Percentiles rank a stretch among this genome's conserved stretches.
Evolutionary conservation across 805 yeast species (phyloP).

Genomic region (Myxozyma udenii): DNA sequence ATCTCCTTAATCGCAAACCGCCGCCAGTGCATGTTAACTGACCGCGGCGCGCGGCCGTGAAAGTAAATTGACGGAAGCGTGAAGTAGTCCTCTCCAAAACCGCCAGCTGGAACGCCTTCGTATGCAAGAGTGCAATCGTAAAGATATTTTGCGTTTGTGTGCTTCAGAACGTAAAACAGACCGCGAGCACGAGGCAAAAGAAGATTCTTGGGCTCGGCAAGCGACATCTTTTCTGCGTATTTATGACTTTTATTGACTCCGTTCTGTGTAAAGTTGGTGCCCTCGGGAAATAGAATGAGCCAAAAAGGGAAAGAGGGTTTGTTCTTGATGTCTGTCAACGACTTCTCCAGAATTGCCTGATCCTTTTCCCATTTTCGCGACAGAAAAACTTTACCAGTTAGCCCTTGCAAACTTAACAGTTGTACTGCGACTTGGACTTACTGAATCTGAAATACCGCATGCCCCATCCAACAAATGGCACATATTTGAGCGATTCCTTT

Average conservation of each 20-base stretch:
- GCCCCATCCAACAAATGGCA: conserved; percentile 83
- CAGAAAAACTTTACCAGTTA: conserved; percentile 38
- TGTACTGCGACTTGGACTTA: neutral
- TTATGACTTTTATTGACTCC: conserved; percentile 57
- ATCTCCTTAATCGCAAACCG: conserved; percentile 57
- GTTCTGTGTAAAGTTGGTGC: conserved; percentile 74
- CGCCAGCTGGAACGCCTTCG: conserved; percentile 57
- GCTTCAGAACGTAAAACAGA: conserved; percentile 59
- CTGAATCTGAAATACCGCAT: conserved; percentile 72
- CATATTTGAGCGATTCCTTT: conserved; percentile 64
- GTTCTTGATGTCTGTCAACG: conserved; percentile 53
- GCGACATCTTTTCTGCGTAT: conserved; percentile 52
- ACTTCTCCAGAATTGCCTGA: conserved; percentile 53
- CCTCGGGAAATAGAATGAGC: conserved; percentile 86
- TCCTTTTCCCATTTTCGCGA: conserved; percentile 86
- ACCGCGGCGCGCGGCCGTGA: conserved; percentile 67
- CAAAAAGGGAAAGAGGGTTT: conserved; percentile 53
- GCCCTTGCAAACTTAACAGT: neutral
- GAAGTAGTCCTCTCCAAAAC: conserved; percentile 75
- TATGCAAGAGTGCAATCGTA: conserved; percentile 86
- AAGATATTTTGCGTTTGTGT: conserved; percentile 50
- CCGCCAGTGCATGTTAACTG: conserved; percentile 63
- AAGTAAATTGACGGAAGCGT: conserved; percentile 62
- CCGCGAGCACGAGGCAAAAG: conserved; percentile 86
- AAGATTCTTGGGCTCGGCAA: conserved; percentile 53